Evolutionary conservation across 2,329 filamentous ascomycete genomes (phyloP).

Genomic region (Erysiphe neolycopersici): DNA sequence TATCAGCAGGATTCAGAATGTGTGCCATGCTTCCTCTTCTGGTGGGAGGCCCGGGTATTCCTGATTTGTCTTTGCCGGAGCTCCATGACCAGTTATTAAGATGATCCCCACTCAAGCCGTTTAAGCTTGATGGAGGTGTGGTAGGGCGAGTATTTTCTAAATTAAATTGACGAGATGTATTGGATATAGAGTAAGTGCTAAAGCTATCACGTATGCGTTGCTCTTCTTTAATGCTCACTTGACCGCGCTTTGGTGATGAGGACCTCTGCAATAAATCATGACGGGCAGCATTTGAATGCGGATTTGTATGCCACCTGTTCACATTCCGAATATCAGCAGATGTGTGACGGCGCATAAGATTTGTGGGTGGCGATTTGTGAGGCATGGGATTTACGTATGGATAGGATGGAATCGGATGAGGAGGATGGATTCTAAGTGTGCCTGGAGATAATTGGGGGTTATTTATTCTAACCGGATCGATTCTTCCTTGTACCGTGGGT

Average conservation of each 20-base stretch:
- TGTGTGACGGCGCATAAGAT: slow-evolving; percentile 62
- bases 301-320: slow-evolving; percentile 43
- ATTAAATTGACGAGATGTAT: slow-evolving; percentile 10
- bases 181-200: slow-evolving; percentile 31
- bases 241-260: slow-evolving; percentile 30
- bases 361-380: slow-evolving; percentile 32
- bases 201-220: slow-evolving; percentile 35
- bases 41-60: slow-evolving; percentile 30
- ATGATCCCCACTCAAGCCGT: slow-evolving; percentile 10
- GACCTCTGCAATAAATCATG: slow-evolving; percentile 34
- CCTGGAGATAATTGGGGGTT: slow-evolving; percentile 45
- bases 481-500: slow-evolving; percentile 47
- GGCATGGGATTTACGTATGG: slow-evolving; percentile 27
- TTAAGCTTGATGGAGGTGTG: slow-evolving; percentile 12
- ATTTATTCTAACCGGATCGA: slow-evolving; percentile 54
- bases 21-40: slow-evolving; percentile 45
- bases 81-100: slow-evolving; percentile 14
- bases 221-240: slow-evolving; percentile 17
- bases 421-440: slow-evolving; percentile 42
- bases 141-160: slow-evolving; percentile 11
- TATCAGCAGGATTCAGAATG: slow-evolving; percentile 43
- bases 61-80: slow-evolving; percentile 9
- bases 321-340: slow-evolving; percentile 74
- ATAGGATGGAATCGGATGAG: slow-evolving; percentile 34
- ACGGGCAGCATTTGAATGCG: slow-evolving; percentile 41